These are phyloP conservation scores for Gloeopeniophorella convolvens DNA, from an alignment of 768 basidiomycete genomes.

Conservation along the genomic window DNA sequence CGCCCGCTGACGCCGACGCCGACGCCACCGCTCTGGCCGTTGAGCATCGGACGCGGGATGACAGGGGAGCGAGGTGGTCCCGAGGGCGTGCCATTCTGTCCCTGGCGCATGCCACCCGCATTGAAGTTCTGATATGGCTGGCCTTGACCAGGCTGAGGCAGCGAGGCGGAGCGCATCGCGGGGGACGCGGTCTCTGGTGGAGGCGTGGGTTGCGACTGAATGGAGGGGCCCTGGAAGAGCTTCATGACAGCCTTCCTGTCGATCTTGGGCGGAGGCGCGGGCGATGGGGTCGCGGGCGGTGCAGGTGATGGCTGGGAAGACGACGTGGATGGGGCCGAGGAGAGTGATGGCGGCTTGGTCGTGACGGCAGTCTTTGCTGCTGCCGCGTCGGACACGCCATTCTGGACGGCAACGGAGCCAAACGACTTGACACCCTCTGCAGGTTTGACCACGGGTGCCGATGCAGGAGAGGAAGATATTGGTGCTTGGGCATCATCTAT, in stretches of 20 bases:
- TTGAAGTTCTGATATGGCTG: slow-evolving; percentile 12
- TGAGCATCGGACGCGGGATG: slow-evolving; percentile 49
- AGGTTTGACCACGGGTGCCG: slow-evolving; percentile 53
- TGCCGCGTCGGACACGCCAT: slow-evolving; percentile 31
- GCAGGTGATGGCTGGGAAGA: slow-evolving; percentile 22
- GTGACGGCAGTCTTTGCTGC: slow-evolving; percentile 17
- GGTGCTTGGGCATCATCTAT: slow-evolving; percentile 75
- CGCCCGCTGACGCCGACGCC: slow-evolving; percentile 37
- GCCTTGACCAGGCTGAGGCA: slow-evolving; percentile 32
- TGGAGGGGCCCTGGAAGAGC: slow-evolving; percentile 48
- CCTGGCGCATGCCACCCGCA: slow-evolving; percentile 14
- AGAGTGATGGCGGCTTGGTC: slow-evolving; percentile 20
- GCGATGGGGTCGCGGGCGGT: slow-evolving; percentile 20
- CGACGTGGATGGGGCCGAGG: slow-evolving; percentile 29
- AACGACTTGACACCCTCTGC: slow-evolving; percentile 71
- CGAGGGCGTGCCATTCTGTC: slow-evolving; percentile 16
- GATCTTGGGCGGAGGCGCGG: slow-evolving; percentile 28
- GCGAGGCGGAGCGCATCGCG: slow-evolving; percentile 43
- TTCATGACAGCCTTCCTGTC: slow-evolving; percentile 50
- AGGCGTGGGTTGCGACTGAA: slow-evolving; percentile 17
- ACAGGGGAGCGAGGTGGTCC: slow-evolving; percentile 55
- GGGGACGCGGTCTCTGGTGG: slow-evolving; percentile 30
- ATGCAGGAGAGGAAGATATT: slow-evolving; percentile 79
- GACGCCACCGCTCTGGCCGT: slow-evolving; percentile 41
- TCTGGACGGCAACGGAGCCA: slow-evolving; percentile 56